Evolutionary conservation across 2,329 filamentous ascomycete genomes (phyloP).

Genomic region (Colletotrichum abscissum): DNA sequence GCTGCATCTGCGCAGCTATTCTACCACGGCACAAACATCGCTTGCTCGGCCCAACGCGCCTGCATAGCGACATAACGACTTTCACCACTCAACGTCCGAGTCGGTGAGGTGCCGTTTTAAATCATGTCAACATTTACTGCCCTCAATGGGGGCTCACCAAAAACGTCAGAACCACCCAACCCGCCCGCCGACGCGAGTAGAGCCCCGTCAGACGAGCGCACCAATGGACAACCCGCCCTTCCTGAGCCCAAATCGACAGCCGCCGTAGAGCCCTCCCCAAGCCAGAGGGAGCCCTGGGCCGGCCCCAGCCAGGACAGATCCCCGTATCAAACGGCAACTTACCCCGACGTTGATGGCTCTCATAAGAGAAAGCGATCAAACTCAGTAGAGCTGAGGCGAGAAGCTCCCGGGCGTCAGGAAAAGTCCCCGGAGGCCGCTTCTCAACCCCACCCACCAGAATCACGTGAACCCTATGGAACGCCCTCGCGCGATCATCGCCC

Average conservation of each 20-base stretch:
- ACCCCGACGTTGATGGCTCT: conserved; percentile 59
- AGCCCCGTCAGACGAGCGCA: conserved; percentile 47
- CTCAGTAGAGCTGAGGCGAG: conserved; percentile 64
- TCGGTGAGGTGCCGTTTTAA: conserved; percentile 30
- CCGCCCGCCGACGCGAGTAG: conserved; percentile 45
- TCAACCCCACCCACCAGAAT: conserved; percentile 46
- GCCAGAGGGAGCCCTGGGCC: conserved; percentile 55
- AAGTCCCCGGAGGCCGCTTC: conserved; percentile 48
- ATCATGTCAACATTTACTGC: conserved; percentile 64
- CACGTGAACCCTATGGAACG: conserved; percentile 55
- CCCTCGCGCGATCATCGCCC: conserved; percentile 58
- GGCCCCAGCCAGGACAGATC: conserved; percentile 53
- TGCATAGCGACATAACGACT: conserved; percentile 1
- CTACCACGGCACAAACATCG: background rate
- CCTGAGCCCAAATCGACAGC: conserved; percentile 39
- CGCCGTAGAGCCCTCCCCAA: conserved; percentile 41
- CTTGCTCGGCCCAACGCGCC: background rate
- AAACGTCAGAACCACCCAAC: conserved; percentile 50
- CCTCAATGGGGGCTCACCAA: conserved; percentile 63
- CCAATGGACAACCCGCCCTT: conserved; percentile 38
- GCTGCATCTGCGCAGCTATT: background rate
- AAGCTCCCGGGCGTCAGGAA: conserved; percentile 44
- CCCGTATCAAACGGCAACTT: conserved; percentile 51
- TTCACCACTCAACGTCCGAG: conserved; percentile 30
- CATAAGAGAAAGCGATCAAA: conserved; percentile 78